phyloP scores from a whole-genome alignment of 495 filamentous ascomycete genomes.

The Penicillium canescens region DNA sequence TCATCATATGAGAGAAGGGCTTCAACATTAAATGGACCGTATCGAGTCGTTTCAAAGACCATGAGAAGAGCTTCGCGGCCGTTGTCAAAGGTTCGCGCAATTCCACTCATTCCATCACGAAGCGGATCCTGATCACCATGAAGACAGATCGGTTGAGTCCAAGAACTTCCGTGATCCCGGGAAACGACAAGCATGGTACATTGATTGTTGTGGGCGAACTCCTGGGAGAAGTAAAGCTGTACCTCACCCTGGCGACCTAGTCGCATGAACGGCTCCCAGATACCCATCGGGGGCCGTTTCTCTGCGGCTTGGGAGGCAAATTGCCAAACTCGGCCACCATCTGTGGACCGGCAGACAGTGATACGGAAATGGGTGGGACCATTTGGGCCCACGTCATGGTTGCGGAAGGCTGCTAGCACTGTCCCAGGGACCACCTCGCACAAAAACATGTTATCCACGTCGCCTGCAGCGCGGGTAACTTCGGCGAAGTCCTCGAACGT shows the following conservation, averaged over 20 bases:
- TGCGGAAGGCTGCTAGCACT: constrained; percentile 60
- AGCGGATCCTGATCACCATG: constrained; percentile 43
- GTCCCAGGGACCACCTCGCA: constrained; percentile 50
- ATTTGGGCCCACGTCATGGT: constrained; percentile 50
- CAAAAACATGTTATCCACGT: constrained; percentile 61
- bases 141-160: constrained; percentile 47
- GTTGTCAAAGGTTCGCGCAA: constrained; percentile 44
- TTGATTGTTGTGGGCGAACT: constrained; percentile 57
- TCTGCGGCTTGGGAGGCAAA: constrained; percentile 55
- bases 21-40: constrained; percentile 54
- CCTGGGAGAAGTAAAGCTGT: constrained; percentile 59
- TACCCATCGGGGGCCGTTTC: constrained; percentile 44
- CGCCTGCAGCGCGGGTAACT: constrained; percentile 39
- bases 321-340: constrained; percentile 54
- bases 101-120: constrained; percentile 64
- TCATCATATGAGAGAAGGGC: constrained; percentile 58
- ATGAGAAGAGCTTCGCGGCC: constrained; percentile 51
- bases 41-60: constrained; percentile 57
- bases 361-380: constrained; percentile 57
- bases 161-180: constrained; percentile 52
- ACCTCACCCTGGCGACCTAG: constrained; percentile 47
- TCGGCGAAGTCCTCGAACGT: constrained; percentile 38
- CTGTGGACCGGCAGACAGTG: constrained; percentile 56
- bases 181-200: constrained; percentile 59
- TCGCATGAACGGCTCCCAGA: constrained; percentile 65